phyloP scores from a whole-genome alignment of 352 stramenopile species.

The Globisporangium emineosum region DNA sequence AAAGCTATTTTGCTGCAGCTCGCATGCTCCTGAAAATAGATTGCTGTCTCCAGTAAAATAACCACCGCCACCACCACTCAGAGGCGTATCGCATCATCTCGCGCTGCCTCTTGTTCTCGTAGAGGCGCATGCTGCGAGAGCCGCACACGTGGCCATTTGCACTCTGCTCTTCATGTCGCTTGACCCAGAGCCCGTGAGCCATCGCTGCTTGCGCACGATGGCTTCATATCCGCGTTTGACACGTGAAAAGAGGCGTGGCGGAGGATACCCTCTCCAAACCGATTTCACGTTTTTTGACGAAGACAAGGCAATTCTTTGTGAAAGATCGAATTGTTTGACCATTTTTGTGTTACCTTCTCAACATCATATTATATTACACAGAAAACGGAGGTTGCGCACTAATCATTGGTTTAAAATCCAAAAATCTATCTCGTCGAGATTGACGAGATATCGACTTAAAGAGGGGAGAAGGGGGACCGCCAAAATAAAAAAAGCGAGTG shows the following conservation, averaged over 20 bases:
- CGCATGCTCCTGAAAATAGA: background rate
- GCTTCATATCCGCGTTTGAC: no score
- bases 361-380: no score
- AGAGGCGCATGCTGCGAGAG: background rate
- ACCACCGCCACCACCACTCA: background rate
- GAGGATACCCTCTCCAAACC: no score
- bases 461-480: background rate
- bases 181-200: background rate
- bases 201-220: background rate
- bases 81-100: background rate
- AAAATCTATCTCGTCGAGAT: background rate
- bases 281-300: no score
- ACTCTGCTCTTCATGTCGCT: background rate
- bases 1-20: background rate
- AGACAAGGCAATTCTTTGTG: no score
- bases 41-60: background rate
- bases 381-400: no score
- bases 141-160: no score
- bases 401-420: no score
- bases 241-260: no score
- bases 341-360: no score
- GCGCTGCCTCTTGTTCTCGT: background rate
- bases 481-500: slow-evolving; percentile 10
- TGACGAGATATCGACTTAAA: background rate
- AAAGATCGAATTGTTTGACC: no score